Base-by-base conservation (phyloP, 495 filamentous ascomycete genomes). In the Ascobolus immersus region DNA sequence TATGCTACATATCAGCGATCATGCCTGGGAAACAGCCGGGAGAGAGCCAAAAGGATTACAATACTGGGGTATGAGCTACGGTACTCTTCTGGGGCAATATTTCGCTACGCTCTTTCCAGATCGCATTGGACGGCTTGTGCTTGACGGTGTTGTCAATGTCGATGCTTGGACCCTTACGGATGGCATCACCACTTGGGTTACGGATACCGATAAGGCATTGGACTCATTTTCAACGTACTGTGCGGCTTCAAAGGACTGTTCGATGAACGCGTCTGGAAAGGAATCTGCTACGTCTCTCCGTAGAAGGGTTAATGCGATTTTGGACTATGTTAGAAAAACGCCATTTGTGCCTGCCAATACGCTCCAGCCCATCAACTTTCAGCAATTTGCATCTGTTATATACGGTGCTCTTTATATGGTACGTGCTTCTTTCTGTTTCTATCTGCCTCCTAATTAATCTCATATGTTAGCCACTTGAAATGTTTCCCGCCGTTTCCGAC, bases 41-140 rank as follows among this genome's bases (percentile, higher is more conserved):
- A 14, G 28, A 4, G 18, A 31, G 17, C 39, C 56, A 29, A 41
- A 49, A 13, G 59, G 56, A 37, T 38, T 66, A 2, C 58, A 52
- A 33, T 66, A 64, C 39, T 65, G 61, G 61, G 62, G 62, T 6
- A 63, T 64, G 19, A 59, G 56, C 23, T 66, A 65, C 35, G 62
- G 62, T n/a, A 62, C 59, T 17, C 48, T 59, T 8, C 44, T 69
- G 11, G 65, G 65, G 8, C 52, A 49, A 8, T 64, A 61, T 0
- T 61, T 62, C 35, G 60, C 60, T 6, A 46, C 53, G 8, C 50
- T 69, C 50, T 63, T 56, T 37, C 61, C 61, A 1, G 46, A 55
- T 5, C 51, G 52, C 23, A 50, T 67, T 2, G 54, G 55, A 23
- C 51, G 59, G 28, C 40, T 66, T 35, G 55, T 64, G 5, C 47